These are phyloP conservation scores for Apiospora rasikravindrae DNA, from an alignment of 2,329 filamentous ascomycete species.

Conservation along the genomic window DNA sequence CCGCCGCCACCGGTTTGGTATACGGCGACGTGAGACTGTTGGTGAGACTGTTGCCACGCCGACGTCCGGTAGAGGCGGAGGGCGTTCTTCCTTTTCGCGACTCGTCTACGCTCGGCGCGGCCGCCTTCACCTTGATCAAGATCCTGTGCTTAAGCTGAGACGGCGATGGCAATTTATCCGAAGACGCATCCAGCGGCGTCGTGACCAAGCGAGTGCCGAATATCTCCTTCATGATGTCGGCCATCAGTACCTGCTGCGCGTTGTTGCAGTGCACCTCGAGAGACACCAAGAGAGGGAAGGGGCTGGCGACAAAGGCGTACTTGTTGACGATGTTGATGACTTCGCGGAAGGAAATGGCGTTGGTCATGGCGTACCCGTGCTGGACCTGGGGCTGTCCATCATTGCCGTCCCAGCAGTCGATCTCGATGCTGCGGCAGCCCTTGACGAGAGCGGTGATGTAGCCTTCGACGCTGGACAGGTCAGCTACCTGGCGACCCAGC, in stretches of 20 bases:
- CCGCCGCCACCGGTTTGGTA: constrained; percentile 64
- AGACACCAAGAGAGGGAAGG: constrained; percentile 90
- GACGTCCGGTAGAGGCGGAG: constrained; percentile 48
- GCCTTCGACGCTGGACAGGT: constrained; percentile 90
- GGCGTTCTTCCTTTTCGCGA: constrained; percentile 47
- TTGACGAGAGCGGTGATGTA: constrained; percentile 89
- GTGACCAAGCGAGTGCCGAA: constrained; percentile 83
- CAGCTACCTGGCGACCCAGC: constrained; percentile 85
- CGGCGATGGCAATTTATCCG: constrained; percentile 77
- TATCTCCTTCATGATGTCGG: constrained; percentile 82
- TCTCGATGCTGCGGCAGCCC: constrained; percentile 93
- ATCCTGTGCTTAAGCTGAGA: constrained; percentile 84
- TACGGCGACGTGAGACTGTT: constrained; percentile 79
- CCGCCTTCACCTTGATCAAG: constrained; percentile 92
- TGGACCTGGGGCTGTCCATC: constrained; percentile 89
- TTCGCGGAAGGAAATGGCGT: constrained; percentile 85
- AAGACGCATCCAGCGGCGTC: constrained; percentile 72
- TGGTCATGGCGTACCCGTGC: constrained; percentile 89
- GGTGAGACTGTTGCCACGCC: constrained; percentile 68
- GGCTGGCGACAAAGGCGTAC: constrained; percentile 88
- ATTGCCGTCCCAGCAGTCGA: constrained; percentile 96
- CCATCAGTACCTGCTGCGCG: constrained; percentile 86
- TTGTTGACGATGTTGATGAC: constrained; percentile 93
- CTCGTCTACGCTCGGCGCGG: constrained; percentile 45
- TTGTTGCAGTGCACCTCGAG: constrained; percentile 92